Base-by-base conservation (phyloP, 2,329 filamentous ascomycete species). In the Stagonosporopsis cucurbitacearum region DNA sequence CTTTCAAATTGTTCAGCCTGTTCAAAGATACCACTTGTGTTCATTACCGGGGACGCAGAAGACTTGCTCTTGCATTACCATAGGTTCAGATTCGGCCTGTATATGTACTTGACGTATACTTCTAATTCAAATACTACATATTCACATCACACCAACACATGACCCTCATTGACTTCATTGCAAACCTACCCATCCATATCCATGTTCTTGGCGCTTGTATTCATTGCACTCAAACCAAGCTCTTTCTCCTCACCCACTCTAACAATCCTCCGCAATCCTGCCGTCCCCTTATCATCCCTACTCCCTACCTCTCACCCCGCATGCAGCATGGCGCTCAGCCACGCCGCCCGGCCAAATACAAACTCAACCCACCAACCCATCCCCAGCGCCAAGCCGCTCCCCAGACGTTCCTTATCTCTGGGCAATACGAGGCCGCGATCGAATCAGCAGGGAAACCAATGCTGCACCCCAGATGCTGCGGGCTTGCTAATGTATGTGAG, bases 21-120 rank as follows among this genome's bases (percentile, higher is more conserved):
- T 54, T 58, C 37, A 53, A 44, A 62, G 57, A 59, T 62, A 59
- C 57, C 59, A 62, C 59, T 35, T 50, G 37, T 49, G 56, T 54
- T 49, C 12, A 25, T 37, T 54, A 42, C 25, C 13, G 41, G 32
- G 47, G 53, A 43, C 39, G 30, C 26, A 48, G 17, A 43, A 41
- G 28, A 30, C 28, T 30, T 30, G 9, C 28, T 30, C 43, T 23
- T 12, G 8, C 30, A 15, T n/a, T 11, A 50, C 46, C 19, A 43
- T 51, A 47, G 42, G 46, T 39, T 32, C 30, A 47, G 42, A 50
- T 39, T 37, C 9, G 37, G 26, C 19, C 19, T 47, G 19, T 32
- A 51, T 23, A 35, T 26, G 53, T 56, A 50, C 42, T 51, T 51
- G 53, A 56, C 4, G 53, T 50, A 50, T 48, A 37, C 40, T 50